Evolutionary conservation across 2,329 filamentous ascomycete species (phyloP).

Genomic region (Celoporthe dispersa): DNA sequence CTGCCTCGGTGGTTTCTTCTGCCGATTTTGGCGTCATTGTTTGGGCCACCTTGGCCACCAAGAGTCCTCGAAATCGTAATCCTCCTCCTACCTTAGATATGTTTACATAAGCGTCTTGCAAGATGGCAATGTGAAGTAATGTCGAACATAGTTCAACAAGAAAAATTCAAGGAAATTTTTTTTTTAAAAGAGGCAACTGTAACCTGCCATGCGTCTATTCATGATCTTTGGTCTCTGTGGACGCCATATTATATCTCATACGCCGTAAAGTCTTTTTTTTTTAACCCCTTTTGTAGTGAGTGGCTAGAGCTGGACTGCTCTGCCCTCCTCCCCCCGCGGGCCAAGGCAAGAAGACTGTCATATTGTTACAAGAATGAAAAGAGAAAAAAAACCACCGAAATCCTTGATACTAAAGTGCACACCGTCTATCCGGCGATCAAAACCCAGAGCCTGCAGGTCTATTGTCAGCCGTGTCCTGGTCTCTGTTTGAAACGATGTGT

Average conservation of each 20-base stretch:
- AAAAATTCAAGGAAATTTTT: too few species aligned
- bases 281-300: slow-evolving; percentile 5
- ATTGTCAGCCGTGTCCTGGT: slow-evolving; percentile 12
- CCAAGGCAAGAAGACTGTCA: slow-evolving; percentile 17
- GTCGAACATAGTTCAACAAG: background rate
- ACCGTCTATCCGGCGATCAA: slow-evolving; percentile 59
- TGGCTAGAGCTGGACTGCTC: slow-evolving; percentile 11
- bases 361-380: slow-evolving; percentile 26
- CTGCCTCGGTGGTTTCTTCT: background rate
- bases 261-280: slow-evolving; percentile 30
- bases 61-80: background rate
- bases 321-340: background rate
- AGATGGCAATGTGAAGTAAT: background rate
- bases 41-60: slow-evolving; percentile 2
- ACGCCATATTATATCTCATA: slow-evolving; percentile 29
- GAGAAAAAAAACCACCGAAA: slow-evolving; percentile 20
- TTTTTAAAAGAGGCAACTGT: slow-evolving; percentile 15
- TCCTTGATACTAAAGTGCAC: slow-evolving; percentile 16
- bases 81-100: background rate
- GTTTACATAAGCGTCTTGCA: background rate
- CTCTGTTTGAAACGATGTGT: background rate
- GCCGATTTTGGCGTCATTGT: background rate
- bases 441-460: slow-evolving; percentile 62
- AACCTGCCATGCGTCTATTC: slow-evolving; percentile 28
- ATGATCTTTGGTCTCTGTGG: slow-evolving; percentile 27